phyloP scores from a whole-genome alignment of 768 basidiomycete species.

The Collybia sp. region DNA sequence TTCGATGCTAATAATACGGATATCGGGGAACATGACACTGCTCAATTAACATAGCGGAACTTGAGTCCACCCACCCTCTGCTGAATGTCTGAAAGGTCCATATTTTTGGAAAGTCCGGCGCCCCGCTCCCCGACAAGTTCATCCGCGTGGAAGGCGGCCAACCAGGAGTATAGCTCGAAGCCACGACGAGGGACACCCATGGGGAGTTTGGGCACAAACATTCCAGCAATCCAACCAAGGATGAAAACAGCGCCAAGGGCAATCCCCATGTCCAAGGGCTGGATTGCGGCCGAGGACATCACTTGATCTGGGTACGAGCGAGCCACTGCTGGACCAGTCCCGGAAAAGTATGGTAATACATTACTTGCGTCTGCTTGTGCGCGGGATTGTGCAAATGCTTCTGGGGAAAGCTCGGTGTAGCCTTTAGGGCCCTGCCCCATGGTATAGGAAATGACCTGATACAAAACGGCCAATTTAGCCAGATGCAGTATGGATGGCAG shows the following conservation, averaged over 20 bases:
- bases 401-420: slow-evolving; percentile 31
- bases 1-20: too few relatives aligned
- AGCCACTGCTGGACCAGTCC: slow-evolving; percentile 29
- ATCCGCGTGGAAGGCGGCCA: slow-evolving; percentile 22
- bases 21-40: not conserved
- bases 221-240: slow-evolving; percentile 24
- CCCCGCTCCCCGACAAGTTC: slow-evolving; percentile 19
- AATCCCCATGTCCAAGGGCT: slow-evolving; percentile 15
- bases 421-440: slow-evolving; percentile 28
- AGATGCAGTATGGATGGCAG: too few relatives aligned
- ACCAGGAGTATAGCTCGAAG: slow-evolving; percentile 26
- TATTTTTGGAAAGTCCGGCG: slow-evolving; percentile 16
- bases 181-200: slow-evolving; percentile 23
- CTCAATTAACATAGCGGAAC: slow-evolving; percentile 14
- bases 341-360: slow-evolving; percentile 36
- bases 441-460: slow-evolving; percentile 33
- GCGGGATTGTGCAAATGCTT: slow-evolving; percentile 26
- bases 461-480: not conserved
- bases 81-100: slow-evolving; percentile 24
- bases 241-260: slow-evolving; percentile 18
- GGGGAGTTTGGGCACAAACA: slow-evolving; percentile 23
- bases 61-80: slow-evolving; percentile 20
- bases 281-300: slow-evolving; percentile 19
- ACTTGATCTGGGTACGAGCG: slow-evolving; percentile 26
- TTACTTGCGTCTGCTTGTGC: slow-evolving; percentile 34